These are phyloP conservation scores for Taphrina confusa DNA, from an alignment of 1,139 yeast genomes.

Conservation along the genomic window DNA sequence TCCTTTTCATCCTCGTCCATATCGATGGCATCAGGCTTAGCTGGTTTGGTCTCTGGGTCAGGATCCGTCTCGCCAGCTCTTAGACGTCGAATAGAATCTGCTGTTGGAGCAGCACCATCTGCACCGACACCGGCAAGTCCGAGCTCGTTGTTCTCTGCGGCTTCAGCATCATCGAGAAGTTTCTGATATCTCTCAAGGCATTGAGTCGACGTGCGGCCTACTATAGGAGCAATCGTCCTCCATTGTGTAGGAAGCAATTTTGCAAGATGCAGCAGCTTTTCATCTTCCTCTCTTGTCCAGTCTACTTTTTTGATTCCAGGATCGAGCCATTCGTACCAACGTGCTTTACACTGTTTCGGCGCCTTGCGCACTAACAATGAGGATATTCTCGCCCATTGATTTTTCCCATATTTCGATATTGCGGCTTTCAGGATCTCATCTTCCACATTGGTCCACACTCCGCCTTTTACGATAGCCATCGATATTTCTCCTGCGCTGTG, in stretches of 20 bases:
- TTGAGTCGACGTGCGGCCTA: conserved; percentile 84
- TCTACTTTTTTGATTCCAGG: conserved; percentile 65
- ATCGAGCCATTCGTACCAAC: conserved; percentile 89
- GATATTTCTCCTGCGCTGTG: too few species aligned
- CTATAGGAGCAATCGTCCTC: conserved; percentile 78
- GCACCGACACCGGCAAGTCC: conserved; percentile 59
- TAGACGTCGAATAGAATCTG: conserved; percentile 39
- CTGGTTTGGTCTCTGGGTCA: conserved; percentile 78
- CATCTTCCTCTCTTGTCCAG: conserved; percentile 81
- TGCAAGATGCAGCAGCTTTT: conserved; percentile 64
- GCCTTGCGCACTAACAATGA: conserved; percentile 81
- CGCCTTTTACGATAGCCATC: conserved; percentile 36
- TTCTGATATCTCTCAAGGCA: conserved; percentile 86
- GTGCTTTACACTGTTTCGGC: conserved; percentile 86
- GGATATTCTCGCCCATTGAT: conserved; percentile 93
- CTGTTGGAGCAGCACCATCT: conserved; percentile 45
- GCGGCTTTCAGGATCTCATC: conserved; percentile 39
- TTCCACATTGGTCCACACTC: conserved; percentile 39
- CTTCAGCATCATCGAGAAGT: conserved; percentile 61
- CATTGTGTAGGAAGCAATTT: conserved; percentile 86
- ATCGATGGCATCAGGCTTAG: conserved; percentile 75
- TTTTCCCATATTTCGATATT: conserved; percentile 82
- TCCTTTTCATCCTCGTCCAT: conserved; percentile 87
- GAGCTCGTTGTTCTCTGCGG: conserved; percentile 48
- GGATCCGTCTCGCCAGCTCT: conserved; percentile 61